Evolutionary conservation across 352 stramenopile species (phyloP).

Genomic region (Globisporangium alternatum): DNA sequence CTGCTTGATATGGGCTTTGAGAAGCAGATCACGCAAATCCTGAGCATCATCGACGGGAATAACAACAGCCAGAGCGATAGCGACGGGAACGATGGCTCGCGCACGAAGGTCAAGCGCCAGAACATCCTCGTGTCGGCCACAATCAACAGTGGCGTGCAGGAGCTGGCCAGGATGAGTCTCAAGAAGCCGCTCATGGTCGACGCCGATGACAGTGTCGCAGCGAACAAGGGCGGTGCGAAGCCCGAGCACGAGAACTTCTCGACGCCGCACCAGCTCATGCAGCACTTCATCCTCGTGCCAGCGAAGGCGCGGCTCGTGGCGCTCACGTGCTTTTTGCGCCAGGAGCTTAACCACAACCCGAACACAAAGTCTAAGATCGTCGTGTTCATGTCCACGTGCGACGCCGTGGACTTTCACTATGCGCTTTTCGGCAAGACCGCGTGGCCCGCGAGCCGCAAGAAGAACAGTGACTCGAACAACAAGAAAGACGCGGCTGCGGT

Average conservation of each 20-base stretch:
- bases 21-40: slow-evolving; percentile 98
- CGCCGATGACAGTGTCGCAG: slow-evolving; percentile 36
- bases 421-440: slow-evolving; percentile 86
- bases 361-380: slow-evolving; percentile 81
- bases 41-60: slow-evolving; percentile 92
- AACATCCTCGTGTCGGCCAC: slow-evolving; percentile 89
- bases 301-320: slow-evolving; percentile 93
- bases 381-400: slow-evolving; percentile 97
- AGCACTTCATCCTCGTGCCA: slow-evolving; percentile 95
- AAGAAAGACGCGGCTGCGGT: slow-evolving; percentile 58
- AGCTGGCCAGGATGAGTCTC: slow-evolving; percentile 83
- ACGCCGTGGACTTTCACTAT: slow-evolving; percentile 96
- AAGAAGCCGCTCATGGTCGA: slow-evolving; percentile 72
- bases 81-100: slow-evolving; percentile 35
- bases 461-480: slow-evolving; percentile 1
- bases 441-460: slow-evolving; percentile 46
- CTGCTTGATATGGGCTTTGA: slow-evolving; percentile 99
- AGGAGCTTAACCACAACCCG: slow-evolving; percentile 52
- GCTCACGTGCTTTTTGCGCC: slow-evolving; percentile 90
- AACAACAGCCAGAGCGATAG: slow-evolving; percentile 66
- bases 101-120: slow-evolving; percentile 29
- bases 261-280: slow-evolving; percentile 92
- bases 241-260: slow-evolving; percentile 65
- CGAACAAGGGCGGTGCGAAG: slow-evolving; percentile 13
- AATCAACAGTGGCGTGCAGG: slow-evolving; percentile 82